Evolutionary conservation across 2,329 filamentous ascomycete genomes (phyloP), one percentile per base, ranked within the genome.

Genomic region (Xylariaceae sp.): DNA sequence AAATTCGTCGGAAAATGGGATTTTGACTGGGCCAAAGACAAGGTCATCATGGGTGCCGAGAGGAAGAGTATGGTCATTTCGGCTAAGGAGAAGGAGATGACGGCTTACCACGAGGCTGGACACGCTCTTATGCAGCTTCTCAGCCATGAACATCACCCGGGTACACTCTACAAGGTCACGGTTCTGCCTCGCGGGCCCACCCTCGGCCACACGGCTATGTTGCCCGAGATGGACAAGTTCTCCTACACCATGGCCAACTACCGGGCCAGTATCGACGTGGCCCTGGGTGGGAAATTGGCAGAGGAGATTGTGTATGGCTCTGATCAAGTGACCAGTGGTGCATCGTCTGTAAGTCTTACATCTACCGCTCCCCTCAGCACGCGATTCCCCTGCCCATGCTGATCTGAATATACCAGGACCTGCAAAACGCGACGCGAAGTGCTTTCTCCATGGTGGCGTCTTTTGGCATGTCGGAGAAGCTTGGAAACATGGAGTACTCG

Each of bases 11-110:
- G 82, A 12, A 87, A 90, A 70, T 73, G 80, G 33, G 91, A 97
- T 66, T 86, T 97, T 58, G 92, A 97, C 62, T 99, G 93, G 92
- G 94, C 94, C 51, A 97, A 96, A 73, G 94, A 99, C 75, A 94
- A 94, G 74, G 89, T 99, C 48, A 87, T 96, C 70, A 96, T 99
- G 90, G 94, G 94, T 36, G 89, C 93, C 2, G 94, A 99, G 74
- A 85, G 87, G 67, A 89, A 86, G 69, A 96, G 87, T 61, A 90
- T 93, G 73, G 82, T 97, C 50, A 93, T 99, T 50, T 89, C 88
- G 41, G 84, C 93, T 58, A 91, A 96, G 74, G 94, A 99, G 74
- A 97, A 95, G 75, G 82, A 94, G 62, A 87, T 91, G 79, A 96
- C 92, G n/a, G 91, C 91, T 1, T 96, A 96, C 66, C 91, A 96